Base-by-base conservation (phyloP, 2,329 filamentous ascomycete species). In the Xylaria sp. region DNA sequence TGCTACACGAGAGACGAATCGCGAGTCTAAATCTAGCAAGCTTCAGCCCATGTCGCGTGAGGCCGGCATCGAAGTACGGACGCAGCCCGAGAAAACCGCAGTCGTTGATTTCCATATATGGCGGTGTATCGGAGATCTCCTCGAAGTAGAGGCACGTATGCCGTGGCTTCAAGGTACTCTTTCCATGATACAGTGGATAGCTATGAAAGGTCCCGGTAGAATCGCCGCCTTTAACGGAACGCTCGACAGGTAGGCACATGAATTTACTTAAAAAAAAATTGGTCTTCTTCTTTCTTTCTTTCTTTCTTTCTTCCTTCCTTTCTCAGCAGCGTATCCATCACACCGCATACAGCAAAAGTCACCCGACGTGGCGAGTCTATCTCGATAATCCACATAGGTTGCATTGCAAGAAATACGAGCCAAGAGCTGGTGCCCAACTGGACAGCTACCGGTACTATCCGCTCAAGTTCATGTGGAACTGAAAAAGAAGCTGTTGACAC, bases 131-230 rank as follows among this genome's bases (percentile, higher is more conserved):
- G 90, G 90, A 71, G 90, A 89, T 79, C 81, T 97, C 71, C 82
- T 94, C 74, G 90, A 94, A 84, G 82, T 97, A 78, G 86, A 91
- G 74, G 81, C 84, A 73, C 92, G 94, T 81, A 97, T 97, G 94
- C 95, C 95, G 72, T 98, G 95, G 95, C 87, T 97, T 66, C 87
- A 86, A 78, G 93, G 93, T 78, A 84, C 88, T 74, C 80, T 96
- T 69, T 92, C 92, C 66, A 87, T 97, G 81, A 80, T 91, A 74
- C 93, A 96, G 82, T 91, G 92, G 85, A 86, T 89, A 74, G 86
- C 90, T 76, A 82, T 95, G 77, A 84, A 86, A 76, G 93, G 94
- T 28, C 93, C 93, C 73, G 92, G 94, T 76, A 88, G 83, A 81
- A 81, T 97, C 73, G 94, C 92, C 78, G 87, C 88, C 76, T 88